Evolutionary conservation across 2,329 filamentous ascomycete genomes (phyloP).

Genomic region (Alternaria alternata): DNA sequence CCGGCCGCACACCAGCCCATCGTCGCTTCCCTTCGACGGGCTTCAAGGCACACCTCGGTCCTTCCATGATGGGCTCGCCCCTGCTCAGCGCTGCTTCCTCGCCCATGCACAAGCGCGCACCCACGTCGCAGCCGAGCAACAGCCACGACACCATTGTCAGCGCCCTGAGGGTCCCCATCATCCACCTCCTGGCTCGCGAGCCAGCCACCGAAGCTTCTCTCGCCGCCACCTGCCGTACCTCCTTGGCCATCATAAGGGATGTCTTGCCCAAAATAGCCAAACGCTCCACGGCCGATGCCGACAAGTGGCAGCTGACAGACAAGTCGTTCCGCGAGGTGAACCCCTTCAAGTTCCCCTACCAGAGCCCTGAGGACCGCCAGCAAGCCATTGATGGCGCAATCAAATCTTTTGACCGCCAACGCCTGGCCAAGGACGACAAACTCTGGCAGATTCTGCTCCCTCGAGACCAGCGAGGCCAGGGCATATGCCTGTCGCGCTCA

Average conservation of each 20-base stretch:
- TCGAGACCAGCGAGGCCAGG: constrained; percentile 67
- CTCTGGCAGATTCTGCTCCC: constrained; percentile 70
- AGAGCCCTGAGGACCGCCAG: constrained; percentile 62
- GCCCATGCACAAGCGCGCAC: constrained; percentile 44
- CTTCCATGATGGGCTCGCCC: constrained; percentile 51
- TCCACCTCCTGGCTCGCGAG: constrained; percentile 63
- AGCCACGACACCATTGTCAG: constrained; percentile 44
- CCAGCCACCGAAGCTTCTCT: constrained; percentile 42
- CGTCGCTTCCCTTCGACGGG: constrained; percentile 48
- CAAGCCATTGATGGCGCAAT: constrained; percentile 69
- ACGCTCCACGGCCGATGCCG: constrained; percentile 57
- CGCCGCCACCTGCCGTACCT: constrained; percentile 43
- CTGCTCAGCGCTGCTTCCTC: constrained; percentile 50
- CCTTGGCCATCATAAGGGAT: constrained; percentile 39
- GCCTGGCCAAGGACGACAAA: constrained; percentile 66
- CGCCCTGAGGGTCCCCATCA: constrained; percentile 56
- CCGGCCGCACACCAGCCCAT: constrained; percentile 44
- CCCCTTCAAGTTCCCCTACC: constrained; percentile 68
- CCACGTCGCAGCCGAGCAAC: constrained; percentile 53
- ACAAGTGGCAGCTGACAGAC: constrained; percentile 60
- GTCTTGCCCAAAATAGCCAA: constrained; percentile 61
- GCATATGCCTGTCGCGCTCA: constrained; percentile 67
- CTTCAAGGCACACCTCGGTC: constrained; percentile 48
- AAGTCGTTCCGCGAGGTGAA: constrained; percentile 69
- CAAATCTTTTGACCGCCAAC: constrained; percentile 68